A percentile compares a stretch with the other conserved stretches of the same genome.
Conservation (phyloP, 345 rosid genomes). For the Aquilaria yunnanensis region DNA sequence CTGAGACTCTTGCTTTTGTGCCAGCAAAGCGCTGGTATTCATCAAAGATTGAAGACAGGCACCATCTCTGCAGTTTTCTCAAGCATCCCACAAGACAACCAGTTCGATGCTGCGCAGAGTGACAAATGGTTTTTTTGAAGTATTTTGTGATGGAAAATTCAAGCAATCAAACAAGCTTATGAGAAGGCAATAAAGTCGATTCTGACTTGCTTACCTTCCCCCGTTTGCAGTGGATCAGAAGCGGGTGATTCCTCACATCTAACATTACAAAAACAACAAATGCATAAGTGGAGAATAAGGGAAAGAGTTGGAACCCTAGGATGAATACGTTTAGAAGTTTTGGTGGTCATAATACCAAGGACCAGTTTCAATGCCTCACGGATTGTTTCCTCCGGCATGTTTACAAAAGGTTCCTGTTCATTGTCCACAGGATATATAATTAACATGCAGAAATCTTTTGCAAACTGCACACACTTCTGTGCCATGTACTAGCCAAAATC, state of each 20-base stretch:
- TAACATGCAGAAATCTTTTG: neutral
- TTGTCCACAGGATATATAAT: neutral
- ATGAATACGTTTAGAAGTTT: neutral
- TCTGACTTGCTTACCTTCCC: constrained; percentile 50
- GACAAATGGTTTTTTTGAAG: neutral
- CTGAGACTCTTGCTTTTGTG: constrained; percentile 56
- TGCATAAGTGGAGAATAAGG: constrained; percentile 4
- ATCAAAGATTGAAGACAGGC: constrained; percentile 61
- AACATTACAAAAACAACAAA: neutral
- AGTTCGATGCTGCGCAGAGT: constrained; percentile 52
- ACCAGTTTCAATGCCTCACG: constrained; percentile 61
- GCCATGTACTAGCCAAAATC: too few relatives aligned
- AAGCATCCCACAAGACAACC: constrained; percentile 76
- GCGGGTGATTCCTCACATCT: constrained; percentile 69
- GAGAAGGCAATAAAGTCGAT: too few relatives aligned
- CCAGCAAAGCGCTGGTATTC: constrained; percentile 79
- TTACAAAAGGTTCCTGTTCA: constrained; percentile 69
- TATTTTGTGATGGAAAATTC: neutral
- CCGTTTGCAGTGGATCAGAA: constrained; percentile 72
- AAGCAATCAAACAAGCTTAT: neutral
- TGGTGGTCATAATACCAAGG: constrained; percentile 36
- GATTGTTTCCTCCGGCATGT: constrained; percentile 60
- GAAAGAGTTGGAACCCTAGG: neutral
- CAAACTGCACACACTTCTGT: too few relatives aligned
- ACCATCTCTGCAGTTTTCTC: constrained; percentile 77